Evolutionary conservation across 192 early-diverging fungal genomes (phyloP).

Genomic region (Coemansia sp.): DNA sequence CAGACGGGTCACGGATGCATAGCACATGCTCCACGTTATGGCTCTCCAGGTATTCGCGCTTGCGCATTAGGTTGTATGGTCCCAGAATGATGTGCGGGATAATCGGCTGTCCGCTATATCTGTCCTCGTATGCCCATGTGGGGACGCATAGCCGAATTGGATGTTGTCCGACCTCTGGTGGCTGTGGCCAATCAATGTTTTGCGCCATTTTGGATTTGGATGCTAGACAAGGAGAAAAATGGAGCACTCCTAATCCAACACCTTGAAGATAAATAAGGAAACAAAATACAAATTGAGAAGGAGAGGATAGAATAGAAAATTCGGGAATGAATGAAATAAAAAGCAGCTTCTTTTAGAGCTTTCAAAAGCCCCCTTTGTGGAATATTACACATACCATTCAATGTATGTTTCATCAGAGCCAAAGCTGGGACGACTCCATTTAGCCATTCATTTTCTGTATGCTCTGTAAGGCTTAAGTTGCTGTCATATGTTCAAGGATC

Average conservation of each 20-base stretch:
- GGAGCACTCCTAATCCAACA: neutral
- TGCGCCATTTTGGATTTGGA: neutral
- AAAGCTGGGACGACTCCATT: too few species aligned
- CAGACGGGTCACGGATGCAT: slow-evolving; percentile 70
- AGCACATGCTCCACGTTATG: slow-evolving; percentile 75
- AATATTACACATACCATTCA: too few species aligned
- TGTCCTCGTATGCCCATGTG: slow-evolving; percentile 40
- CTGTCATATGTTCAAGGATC: too few species aligned
- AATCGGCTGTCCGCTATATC: slow-evolving; percentile 42
- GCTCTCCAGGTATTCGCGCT: slow-evolving; percentile 56
- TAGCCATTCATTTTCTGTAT: too few species aligned
- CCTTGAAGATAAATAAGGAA: too few species aligned
- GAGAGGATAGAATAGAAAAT: too few species aligned
- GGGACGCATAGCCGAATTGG: slow-evolving; percentile 40
- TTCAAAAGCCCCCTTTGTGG: too few species aligned
- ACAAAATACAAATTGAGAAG: too few species aligned
- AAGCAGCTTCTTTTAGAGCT: too few species aligned
- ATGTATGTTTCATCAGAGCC: too few species aligned
- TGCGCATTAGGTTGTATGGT: slow-evolving; percentile 70
- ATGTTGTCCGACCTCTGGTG: slow-evolving; percentile 16
- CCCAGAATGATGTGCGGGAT: slow-evolving; percentile 67
- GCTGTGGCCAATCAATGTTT: slow-evolving; percentile 21
- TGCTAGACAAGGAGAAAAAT: neutral
- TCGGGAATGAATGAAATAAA: too few species aligned
- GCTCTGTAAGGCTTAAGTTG: neutral